Evolutionary conservation across 371 early-diverging fungal species (phyloP), one percentile per base, ranked within the genome.

Genomic region (Mortierella sp.): DNA sequence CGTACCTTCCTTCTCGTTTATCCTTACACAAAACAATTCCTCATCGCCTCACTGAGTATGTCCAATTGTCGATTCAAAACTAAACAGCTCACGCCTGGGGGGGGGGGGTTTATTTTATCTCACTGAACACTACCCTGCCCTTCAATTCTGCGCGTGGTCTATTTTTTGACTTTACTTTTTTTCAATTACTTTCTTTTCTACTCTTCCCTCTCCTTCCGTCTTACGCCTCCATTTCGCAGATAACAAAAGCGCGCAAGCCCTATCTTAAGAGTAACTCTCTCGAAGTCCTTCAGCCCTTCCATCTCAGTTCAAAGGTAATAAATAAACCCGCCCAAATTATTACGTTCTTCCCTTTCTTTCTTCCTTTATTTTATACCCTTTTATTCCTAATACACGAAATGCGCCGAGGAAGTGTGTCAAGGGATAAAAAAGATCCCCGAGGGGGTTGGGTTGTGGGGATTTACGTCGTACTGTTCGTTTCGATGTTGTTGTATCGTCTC

Each of bases 141-240:
- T 68, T 68, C 8, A 14, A 14, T 14, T 50, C 50, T 14, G 16
- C 68, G 44, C 34, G 34, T 19, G 19, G 31, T 63, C 63, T 42
- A 38, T 68, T 68, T 68, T 68, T 68, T 38, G 21, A 3, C 21
- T 14, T 63, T 34, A 19, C 31, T 34, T 34, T 5, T 63, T 9
- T 63, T 21, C 68, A 68, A 38, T 68, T 68, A 42, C 68, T 7
- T 38, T 34, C 21, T 34, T 7, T 50, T 50, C 50, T 50, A 50
- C 50, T 16, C 50, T 16, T 50, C n/a, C 68, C 16, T 2, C 1
- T 68, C 14, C 50, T 2, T 50, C 11, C 68, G 14, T 2, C 1
- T 68, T 68, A 38, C 68, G 68, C 68, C 68, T 38, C 68, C 68
- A 42, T 34, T 34, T 34, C 63, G 31, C 38, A 65, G 19, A 38